Evolutionary conservation across 495 filamentous ascomycete species (phyloP).

Genomic region (Monascus purpureus): DNA sequence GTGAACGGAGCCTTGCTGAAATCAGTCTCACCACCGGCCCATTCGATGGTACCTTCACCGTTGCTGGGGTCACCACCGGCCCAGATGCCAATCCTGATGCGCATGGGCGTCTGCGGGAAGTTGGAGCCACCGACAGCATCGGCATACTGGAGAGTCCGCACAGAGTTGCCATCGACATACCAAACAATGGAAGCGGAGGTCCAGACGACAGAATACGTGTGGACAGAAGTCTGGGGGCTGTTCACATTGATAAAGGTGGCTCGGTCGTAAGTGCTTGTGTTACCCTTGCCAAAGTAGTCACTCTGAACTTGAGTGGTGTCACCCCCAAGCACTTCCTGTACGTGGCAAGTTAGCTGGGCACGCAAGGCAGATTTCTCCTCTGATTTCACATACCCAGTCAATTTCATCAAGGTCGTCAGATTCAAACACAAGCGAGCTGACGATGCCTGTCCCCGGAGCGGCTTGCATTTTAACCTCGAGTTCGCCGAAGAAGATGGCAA

Average conservation of each 20-base stretch:
- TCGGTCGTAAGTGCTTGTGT: constrained; percentile 65
- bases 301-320: constrained; percentile 56
- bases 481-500: constrained; percentile 67
- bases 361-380: no score
- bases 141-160: constrained; percentile 52
- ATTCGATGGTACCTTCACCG: constrained; percentile 41
- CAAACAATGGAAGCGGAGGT: constrained; percentile 56
- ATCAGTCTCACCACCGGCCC: constrained; percentile 63
- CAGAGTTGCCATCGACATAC: constrained; percentile 58
- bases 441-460: constrained; percentile 57
- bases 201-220: constrained; percentile 85
- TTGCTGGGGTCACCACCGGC: constrained; percentile 63
- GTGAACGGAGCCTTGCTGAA: constrained; percentile 52
- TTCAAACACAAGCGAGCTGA: constrained; percentile 69
- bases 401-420: constrained; percentile 94
- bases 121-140: constrained; percentile 49
- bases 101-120: constrained; percentile 87
- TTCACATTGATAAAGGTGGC: constrained; percentile 41
- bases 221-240: constrained; percentile 52
- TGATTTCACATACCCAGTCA: constrained; percentile 56
- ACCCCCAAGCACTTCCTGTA: constrained; percentile 41
- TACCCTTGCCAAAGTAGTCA: constrained; percentile 93
- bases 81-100: constrained; percentile 72
- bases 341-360: constrained; percentile 2
- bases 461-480: constrained; percentile 61